A percentile compares a stretch with the other conserved stretches of the same genome.
Conservation (phyloP, 768 basidiomycete genomes). For the Epithele typhae region DNA sequence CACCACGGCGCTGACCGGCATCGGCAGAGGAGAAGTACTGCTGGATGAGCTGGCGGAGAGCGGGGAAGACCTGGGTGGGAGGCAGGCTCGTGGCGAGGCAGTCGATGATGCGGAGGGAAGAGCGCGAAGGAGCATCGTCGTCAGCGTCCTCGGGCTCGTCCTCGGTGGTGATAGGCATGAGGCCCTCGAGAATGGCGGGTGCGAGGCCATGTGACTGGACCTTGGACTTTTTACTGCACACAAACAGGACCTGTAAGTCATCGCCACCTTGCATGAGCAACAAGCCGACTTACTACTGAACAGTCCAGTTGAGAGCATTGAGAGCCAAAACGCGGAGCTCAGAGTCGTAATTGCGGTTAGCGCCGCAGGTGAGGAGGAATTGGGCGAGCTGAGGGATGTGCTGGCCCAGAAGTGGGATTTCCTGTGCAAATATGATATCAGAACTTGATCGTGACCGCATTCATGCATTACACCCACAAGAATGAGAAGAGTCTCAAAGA, state of each 20-base stretch:
- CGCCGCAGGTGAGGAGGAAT: constrained; percentile 84
- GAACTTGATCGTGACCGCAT: not conserved
- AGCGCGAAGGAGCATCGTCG: constrained; percentile 88
- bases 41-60: constrained; percentile 76
- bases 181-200: constrained; percentile 78
- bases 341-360: constrained; percentile 66
- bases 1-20: constrained; percentile 78
- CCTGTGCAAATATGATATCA: constrained; percentile 39
- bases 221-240: constrained; percentile 87
- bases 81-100: constrained; percentile 88
- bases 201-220: constrained; percentile 85
- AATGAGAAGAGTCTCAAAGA: constrained; percentile 92
- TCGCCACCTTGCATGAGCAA: constrained; percentile 3
- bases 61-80: constrained; percentile 93
- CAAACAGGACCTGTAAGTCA: not conserved
- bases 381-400: constrained; percentile 83
- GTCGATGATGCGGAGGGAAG: constrained; percentile 93
- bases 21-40: constrained; percentile 83
- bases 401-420: constrained; percentile 88
- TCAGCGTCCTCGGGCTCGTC: constrained; percentile 91
- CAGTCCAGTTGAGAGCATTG: constrained; percentile 94
- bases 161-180: constrained; percentile 94
- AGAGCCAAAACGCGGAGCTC: constrained; percentile 88
- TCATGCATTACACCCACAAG: constrained; percentile 47
- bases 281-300: constrained; percentile 71